Evolutionary conservation across 2,329 filamentous ascomycete species (phyloP).

Genomic region (Trichoderma atrobrunneum): DNA sequence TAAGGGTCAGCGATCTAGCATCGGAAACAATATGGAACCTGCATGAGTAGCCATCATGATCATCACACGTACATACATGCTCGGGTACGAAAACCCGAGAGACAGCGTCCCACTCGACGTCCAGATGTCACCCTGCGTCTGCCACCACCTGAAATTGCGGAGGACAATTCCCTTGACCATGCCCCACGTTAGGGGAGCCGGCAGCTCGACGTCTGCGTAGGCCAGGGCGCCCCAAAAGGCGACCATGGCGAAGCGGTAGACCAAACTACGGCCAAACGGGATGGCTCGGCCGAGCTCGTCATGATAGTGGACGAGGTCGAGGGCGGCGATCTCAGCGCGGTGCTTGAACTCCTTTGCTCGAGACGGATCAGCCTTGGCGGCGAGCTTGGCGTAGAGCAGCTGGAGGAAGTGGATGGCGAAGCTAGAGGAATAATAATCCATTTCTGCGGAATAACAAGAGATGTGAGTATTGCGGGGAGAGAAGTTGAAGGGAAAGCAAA

Average conservation of each 20-base stretch:
- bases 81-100: conserved; percentile 75
- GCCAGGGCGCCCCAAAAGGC: conserved; percentile 78
- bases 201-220: conserved; percentile 71
- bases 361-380: conserved; percentile 62
- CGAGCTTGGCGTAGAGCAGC: conserved; percentile 71
- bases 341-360: conserved; percentile 67
- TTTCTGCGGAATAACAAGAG: conserved; percentile 45
- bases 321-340: conserved; percentile 62
- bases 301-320: conserved; percentile 74
- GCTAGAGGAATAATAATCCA: conserved; percentile 82
- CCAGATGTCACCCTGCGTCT: conserved; percentile 71
- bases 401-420: conserved; percentile 82
- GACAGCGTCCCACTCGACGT: conserved; percentile 71
- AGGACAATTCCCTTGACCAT: conserved; percentile 74
- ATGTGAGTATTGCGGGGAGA: neutral
- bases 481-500: neutral
- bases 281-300: conserved; percentile 69
- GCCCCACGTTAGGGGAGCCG: conserved; percentile 70
- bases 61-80: conserved; percentile 59
- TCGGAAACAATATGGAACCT: conserved; percentile 13
- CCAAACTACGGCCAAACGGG: conserved; percentile 74
- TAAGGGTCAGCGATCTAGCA: conserved; percentile 21
- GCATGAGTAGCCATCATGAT: neutral
- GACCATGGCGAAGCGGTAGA: conserved; percentile 83
- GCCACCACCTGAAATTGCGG: conserved; percentile 76